Evolutionary conservation across 1,139 yeast species (phyloP).

Genomic region (Debaryomyces singareniensis): DNA sequence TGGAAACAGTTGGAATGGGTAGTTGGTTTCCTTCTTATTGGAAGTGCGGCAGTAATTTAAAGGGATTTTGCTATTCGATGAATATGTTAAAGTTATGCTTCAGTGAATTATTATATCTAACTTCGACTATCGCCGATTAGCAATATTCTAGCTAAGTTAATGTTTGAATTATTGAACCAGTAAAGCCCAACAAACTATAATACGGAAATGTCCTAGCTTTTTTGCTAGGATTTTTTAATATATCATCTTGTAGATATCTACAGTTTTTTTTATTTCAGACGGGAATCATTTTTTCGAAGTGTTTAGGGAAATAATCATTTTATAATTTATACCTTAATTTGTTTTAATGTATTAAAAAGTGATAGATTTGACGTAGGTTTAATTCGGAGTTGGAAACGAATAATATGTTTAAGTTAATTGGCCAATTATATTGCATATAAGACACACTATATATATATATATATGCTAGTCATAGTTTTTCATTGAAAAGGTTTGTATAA

Average conservation of each 20-base stretch:
- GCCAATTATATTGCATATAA: too few species aligned
- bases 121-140: too few species aligned
- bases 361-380: not conserved
- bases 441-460: not conserved
- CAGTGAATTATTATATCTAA: too few species aligned
- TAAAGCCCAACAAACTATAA: too few species aligned
- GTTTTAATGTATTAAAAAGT: conserved; percentile 4
- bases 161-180: too few species aligned
- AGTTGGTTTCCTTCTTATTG: too few species aligned
- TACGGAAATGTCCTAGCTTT: not conserved
- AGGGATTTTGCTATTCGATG: too few species aligned
- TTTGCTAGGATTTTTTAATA: conserved; percentile 2
- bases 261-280: conserved; percentile 5
- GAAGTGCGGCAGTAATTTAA: too few species aligned
- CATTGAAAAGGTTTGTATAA: conserved; percentile 28
- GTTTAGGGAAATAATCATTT: conserved; percentile 5
- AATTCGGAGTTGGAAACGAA: too few species aligned
- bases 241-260: conserved; percentile 7
- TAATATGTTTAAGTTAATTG: too few species aligned
- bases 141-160: too few species aligned
- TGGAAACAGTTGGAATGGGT: not conserved
- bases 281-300: conserved; percentile 7
- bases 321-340: conserved; percentile 6
- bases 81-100: too few species aligned
- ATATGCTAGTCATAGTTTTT: conserved; percentile 23